Base-by-base conservation (phyloP, 129 eudicot genomes). In the Oenanthe sinensis region DNA sequence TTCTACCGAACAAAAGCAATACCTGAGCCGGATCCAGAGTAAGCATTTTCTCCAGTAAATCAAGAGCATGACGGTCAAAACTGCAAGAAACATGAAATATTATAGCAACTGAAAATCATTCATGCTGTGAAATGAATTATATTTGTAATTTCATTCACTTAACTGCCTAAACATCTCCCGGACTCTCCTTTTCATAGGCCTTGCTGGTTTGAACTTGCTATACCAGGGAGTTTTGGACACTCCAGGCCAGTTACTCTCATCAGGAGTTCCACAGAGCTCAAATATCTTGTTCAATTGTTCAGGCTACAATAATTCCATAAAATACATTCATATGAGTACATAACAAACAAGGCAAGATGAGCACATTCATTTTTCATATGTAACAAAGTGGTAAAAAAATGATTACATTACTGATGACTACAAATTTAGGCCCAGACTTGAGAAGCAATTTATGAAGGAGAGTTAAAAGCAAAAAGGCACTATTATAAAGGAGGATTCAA, bases 11-110 rank as follows among this genome's bases (percentile, higher is more conserved):
- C 42, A 73, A 74, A 74, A 47, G 65, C 52, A 75, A 73, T 86
- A 95, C 99, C 99, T 95, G 92, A 78, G 96, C 82, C 26, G 99
- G 99, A 85, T 95, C 97, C 79, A 95, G 95, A 44, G 90, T 88
- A 50, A 95, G 87, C 97, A 95, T 95, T 85, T 90, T 92, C 78
- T 95, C 99, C 79, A 95, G 87, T 63, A 95, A 84, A 75, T 95
- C 99, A 83, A 95, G 73, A 75, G 99, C 99, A 82, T 89, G 87
- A 39, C 95, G 92, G 79, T 95, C 97, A 84, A 92, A 95, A 82
- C 99, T 95, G 87, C 77, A 86, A 45, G 58, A 43, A 20, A 49
- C 2, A 26, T 46, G 8, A 67, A 43, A 55, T 42, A 71, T 47
- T 43, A 73, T 20, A 44, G 63, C 11, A 48, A 58, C 22, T 3